Evolutionary conservation across 257 asterid species (phyloP).

Genomic region (Haberlea rhodopensis): DNA sequence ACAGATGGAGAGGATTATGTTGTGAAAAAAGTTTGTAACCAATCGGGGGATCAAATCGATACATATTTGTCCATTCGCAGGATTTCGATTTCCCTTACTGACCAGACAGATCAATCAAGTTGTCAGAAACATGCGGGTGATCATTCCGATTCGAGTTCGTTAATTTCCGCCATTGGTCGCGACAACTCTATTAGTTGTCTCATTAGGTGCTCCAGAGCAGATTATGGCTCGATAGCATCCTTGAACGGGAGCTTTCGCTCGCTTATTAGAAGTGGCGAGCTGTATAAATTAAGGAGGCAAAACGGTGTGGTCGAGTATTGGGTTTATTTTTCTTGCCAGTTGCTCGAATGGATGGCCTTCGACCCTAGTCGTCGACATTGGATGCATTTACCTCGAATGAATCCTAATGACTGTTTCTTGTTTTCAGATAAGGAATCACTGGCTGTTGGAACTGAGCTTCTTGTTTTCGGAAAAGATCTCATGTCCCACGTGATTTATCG

Average conservation of each 20-base stretch:
- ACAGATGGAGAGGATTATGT: background rate
- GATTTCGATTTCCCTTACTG: slow-evolving; percentile 20
- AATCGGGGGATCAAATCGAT: slow-evolving; percentile 28
- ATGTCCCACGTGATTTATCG: slow-evolving; percentile 67
- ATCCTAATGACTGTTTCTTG: slow-evolving; percentile 61
- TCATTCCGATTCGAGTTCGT: slow-evolving; percentile 57
- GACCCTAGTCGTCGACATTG: slow-evolving; percentile 84
- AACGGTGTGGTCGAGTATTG: slow-evolving; percentile 76
- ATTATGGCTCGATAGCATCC: slow-evolving; percentile 78
- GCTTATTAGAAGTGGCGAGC: slow-evolving; percentile 66
- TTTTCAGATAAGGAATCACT: slow-evolving; percentile 91
- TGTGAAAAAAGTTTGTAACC: slow-evolving; percentile 34
- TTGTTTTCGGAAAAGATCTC: slow-evolving; percentile 77
- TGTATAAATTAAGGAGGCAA: slow-evolving; percentile 61
- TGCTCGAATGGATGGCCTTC: slow-evolving; percentile 95
- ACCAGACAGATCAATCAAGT: slow-evolving; percentile 38
- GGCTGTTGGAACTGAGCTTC: slow-evolving; percentile 96
- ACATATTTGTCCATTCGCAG: slow-evolving; percentile 40
- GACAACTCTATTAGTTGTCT: slow-evolving; percentile 85
- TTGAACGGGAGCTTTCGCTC: slow-evolving; percentile 67
- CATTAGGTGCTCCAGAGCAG: slow-evolving; percentile 73
- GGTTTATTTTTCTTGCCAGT: slow-evolving; percentile 92
- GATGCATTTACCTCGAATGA: slow-evolving; percentile 84
- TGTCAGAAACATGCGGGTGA: slow-evolving; percentile 35
- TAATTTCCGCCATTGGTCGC: slow-evolving; percentile 68